These are phyloP conservation scores for Trichosanthes truncata DNA, from an alignment of 306 rosid genomes.

Conservation along the genomic window DNA sequence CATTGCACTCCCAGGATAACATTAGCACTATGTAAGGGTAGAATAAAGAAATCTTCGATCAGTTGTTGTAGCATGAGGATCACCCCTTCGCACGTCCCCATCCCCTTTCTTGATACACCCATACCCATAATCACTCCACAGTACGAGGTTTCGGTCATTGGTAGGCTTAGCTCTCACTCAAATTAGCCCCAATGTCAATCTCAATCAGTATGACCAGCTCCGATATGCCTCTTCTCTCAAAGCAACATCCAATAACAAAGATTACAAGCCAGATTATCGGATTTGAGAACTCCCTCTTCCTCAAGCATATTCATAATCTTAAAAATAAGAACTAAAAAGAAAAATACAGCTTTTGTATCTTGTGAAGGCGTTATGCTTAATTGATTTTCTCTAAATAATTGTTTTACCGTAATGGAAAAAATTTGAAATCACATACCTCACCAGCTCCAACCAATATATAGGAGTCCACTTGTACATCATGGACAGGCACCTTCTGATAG, in stretches of 20 bases:
- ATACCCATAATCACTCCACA: not conserved
- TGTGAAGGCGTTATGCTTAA: not conserved
- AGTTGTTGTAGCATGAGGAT: too few species aligned
- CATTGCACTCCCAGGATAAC: not conserved
- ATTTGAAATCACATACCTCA: conserved; percentile 46
- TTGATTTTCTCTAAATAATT: not conserved
- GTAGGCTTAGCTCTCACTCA: not conserved
- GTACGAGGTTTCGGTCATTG: not conserved
- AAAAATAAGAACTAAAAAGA: not conserved
- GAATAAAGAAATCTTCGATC: not conserved
- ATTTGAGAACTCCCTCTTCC: not conserved
- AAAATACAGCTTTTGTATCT: not conserved
- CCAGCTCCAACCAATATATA: conserved; percentile 89
- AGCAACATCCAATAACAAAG: not conserved
- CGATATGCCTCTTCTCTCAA: not conserved
- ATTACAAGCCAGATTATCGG: not conserved
- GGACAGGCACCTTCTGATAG: conserved; percentile 82
- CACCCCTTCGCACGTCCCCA: not conserved
- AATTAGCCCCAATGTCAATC: not conserved
- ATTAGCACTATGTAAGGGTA: not conserved
- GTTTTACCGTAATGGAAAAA: not conserved
- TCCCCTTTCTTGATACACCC: not conserved
- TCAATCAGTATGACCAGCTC: not conserved
- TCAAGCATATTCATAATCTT: not conserved
- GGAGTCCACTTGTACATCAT: conserved; percentile 58